These are phyloP conservation scores for Lactarius akahatsu DNA, from an alignment of 768 basidiomycete genomes.

Conservation along the genomic window DNA sequence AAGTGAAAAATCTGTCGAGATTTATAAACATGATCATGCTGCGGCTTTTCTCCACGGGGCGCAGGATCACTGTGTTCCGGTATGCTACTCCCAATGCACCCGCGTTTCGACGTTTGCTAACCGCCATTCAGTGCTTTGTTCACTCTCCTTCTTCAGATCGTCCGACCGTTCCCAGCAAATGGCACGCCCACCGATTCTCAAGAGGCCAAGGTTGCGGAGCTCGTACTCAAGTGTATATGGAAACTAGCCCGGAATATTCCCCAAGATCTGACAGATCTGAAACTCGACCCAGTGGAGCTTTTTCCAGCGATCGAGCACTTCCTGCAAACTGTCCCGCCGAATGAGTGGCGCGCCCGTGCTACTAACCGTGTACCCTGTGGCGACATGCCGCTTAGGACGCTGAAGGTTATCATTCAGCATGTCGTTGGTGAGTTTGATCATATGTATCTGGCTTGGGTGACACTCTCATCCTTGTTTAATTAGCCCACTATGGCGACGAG, in stretches of 20 bases:
- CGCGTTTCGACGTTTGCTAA: neutral
- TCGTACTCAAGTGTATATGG: conserved; percentile 96
- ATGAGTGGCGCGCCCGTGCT: conserved; percentile 92
- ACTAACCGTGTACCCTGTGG: conserved; percentile 91
- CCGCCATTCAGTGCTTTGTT: conserved; percentile 63
- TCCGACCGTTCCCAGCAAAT: conserved; percentile 78
- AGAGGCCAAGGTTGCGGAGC: conserved; percentile 85
- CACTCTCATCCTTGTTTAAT: conserved; percentile 27
- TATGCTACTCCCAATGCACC: conserved; percentile 39
- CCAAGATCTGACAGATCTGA: conserved; percentile 77
- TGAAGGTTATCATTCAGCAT: conserved; percentile 98
- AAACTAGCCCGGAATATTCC: conserved; percentile 94
- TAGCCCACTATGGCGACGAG: conserved; percentile 82
- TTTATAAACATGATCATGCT: conserved; percentile 99
- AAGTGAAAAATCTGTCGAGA: conserved; percentile 89
- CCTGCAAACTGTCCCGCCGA: conserved; percentile 88
- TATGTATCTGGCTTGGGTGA: neutral
- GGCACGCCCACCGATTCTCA: conserved; percentile 73
- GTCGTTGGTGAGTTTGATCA: conserved; percentile 73
- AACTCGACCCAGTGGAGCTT: conserved; percentile 83
- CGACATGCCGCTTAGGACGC: conserved; percentile 96
- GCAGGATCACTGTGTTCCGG: conserved; percentile 91
- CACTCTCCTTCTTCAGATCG: conserved; percentile 74
- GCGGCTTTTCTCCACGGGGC: conserved; percentile 85
- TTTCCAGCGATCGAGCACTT: conserved; percentile 94